Base-by-base conservation (phyloP, 202 grass and related monocot species). In the Alloteropsis angusta region DNA sequence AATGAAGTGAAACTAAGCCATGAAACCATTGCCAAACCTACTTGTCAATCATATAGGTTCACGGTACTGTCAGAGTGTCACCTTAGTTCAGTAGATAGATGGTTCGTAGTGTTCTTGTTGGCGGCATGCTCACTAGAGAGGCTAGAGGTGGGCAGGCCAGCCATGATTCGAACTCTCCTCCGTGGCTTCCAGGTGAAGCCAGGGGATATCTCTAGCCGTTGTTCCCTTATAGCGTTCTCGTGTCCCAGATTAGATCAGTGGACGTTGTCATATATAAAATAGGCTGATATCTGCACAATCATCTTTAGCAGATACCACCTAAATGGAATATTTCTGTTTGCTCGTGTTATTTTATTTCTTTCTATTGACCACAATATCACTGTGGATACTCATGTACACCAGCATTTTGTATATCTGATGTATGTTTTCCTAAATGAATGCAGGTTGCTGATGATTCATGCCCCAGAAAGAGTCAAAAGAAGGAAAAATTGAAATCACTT, bases 401-500 rank as follows among this genome's bases (percentile, higher is more conserved):
- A 30, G 1, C 2, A 35, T 6, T 32, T 82, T 48, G 15, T 80
- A 4, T 36, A 21, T 50, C 32, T 66, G 49, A 77, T 52, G 41
- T 58, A 58, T 32, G 2, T 39, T 67, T 37, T 34, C 14, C 34
- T 80, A 41, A 72, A 11, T 69, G 66, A 32, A 30, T 74, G 75
- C 84, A 93, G 90, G 74, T 74, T 23, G 36, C 26, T 45, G 65
- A 80, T 58, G 72, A 60, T 9, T 74, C 19, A 68, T 75, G 64
- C 34, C 43, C 44, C 42, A 67, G 54, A 75, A 84, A 30, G 36
- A 16, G 39, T 80, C n/a, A 65, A 85, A 85, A 85, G 70, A 64
- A 61, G 75, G 71, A 69, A 62, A 75, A 25, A 65, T 28, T 59
- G 26, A 60, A 74, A 68, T 77, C 48, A 15, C 15, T 44, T 66